Percentiles rank a stretch among this genome's conserved stretches.
phyloP scores from a whole-genome alignment of 305 asterid genomes.

The Rubia peregrina region DNA sequence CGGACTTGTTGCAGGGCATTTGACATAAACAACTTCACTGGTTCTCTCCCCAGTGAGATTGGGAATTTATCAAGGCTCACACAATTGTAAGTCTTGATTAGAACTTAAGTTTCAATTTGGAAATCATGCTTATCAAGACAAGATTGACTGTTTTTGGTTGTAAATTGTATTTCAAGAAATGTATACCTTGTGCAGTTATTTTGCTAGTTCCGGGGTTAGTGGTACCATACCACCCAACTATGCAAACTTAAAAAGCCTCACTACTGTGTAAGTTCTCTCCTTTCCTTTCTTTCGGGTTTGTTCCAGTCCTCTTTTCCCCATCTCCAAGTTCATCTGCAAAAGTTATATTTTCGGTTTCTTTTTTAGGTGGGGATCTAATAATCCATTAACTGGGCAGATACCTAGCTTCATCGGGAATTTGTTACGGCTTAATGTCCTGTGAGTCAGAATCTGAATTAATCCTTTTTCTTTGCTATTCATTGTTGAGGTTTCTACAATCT shows the following conservation, averaged over 20 bases:
- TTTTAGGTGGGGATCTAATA: conserved; percentile 53
- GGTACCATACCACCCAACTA: conserved; percentile 61
- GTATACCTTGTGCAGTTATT: conserved; percentile 34
- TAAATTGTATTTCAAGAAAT: not conserved
- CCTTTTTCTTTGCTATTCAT: not conserved
- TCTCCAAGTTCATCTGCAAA: conserved; percentile 12
- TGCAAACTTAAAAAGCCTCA: conserved; percentile 38
- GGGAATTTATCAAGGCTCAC: conserved; percentile 41
- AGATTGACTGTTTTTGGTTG: not conserved
- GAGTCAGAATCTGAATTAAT: conserved; percentile 16
- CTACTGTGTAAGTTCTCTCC: conserved; percentile 38
- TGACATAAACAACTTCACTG: conserved; percentile 70
- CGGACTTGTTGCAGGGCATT: conserved; percentile 33
- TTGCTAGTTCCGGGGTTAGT: conserved; percentile 58
- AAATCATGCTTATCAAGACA: not conserved
- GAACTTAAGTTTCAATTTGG: not conserved
- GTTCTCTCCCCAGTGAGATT: conserved; percentile 58
- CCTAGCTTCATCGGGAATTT: conserved; percentile 70
- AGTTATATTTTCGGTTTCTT: conserved; percentile 9
- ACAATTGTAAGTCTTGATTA: conserved; percentile 29
- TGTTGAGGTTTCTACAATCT: not conserved
- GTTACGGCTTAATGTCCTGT: conserved; percentile 32
- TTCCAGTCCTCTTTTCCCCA: not conserved
- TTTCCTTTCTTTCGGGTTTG: not conserved
- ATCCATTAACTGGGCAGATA: conserved; percentile 51